Conservation (phyloP, 2,329 filamentous ascomycete genomes). For the Microdochium trichocladiopsis region DNA sequence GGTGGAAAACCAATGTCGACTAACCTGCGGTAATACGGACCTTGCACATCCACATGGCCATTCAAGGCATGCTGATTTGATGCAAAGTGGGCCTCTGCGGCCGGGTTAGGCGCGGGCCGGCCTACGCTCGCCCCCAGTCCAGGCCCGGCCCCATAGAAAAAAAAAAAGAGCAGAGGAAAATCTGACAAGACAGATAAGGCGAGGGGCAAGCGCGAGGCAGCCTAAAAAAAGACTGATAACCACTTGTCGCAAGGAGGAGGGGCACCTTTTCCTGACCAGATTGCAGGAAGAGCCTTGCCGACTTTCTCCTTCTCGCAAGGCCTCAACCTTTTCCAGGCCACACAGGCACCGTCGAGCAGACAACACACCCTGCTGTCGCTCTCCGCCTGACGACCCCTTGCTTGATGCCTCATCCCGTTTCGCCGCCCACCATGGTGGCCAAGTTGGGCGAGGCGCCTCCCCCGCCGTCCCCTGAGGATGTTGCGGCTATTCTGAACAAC, state of each 20-base stretch:
- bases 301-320: not conserved
- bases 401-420: constrained; percentile 5
- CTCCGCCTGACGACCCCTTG: not conserved
- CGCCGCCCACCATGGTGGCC: constrained; percentile 41
- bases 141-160: not conserved
- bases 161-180: not conserved
- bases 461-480: constrained; percentile 58
- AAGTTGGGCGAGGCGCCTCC: constrained; percentile 34
- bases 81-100: not conserved
- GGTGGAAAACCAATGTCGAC: too few relatives aligned
- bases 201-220: not conserved
- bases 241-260: not conserved
- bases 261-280: not conserved
- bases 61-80: not conserved
- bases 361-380: not conserved
- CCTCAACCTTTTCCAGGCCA: not conserved
- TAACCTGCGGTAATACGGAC: too few relatives aligned
- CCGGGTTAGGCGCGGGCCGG: not conserved
- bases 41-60: not conserved
- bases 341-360: not conserved
- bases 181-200: not conserved
- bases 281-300: too few relatives aligned
- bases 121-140: not conserved
- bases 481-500: constrained; percentile 56
- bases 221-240: not conserved